Base-by-base conservation (phyloP, 805 yeast species). In the Candida caryicola region DNA sequence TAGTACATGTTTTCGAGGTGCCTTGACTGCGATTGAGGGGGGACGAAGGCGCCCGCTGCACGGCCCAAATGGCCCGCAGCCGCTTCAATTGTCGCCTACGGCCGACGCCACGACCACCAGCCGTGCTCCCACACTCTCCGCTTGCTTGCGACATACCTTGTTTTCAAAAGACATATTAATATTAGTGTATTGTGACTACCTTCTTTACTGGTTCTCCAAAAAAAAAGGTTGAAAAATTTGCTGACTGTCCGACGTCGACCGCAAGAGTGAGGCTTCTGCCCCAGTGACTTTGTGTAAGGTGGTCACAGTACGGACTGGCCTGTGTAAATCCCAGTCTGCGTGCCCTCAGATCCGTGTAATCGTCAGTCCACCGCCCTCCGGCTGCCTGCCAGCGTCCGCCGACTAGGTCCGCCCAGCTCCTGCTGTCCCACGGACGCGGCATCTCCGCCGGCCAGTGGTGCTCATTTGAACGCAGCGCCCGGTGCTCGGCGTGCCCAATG, bases 131-230 rank as follows among this genome's bases (percentile, higher is more conserved):
- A 12, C 36, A 18, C 17, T 4, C 3, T 14, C 17, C 23, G 12
- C 3, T 23, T 9, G 16, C 5, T 31, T 14, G 23, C 25, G 36
- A 66, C 74, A 55, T 68, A 69, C 74, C 64, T 69, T 69, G 64
- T 69, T 69, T 56, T 66, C 71, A 54, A 69, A 69, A 51, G 74
- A 69, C 74, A 69, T 69, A 34, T 45, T 57, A 21, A 29, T 30
- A 36, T 21, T 36, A 19, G 25, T 25, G 7, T 33, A 31, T 16
- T 35, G 31, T 21, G 25, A 21, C 25, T 21, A 21, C 25, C 25
- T 21, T 21, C 25, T 21, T 21, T 21, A 21, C 25, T 21, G 25
- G 25, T 21, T 21, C 25, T 21, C 25, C 34, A 27, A 33, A 32
- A 36, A 27, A 31, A 31, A 39, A 31, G 23, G 29, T 28, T 41